Base-by-base conservation (phyloP, 1,139 yeast genomes). In the Geotrichum aggregatum region DNA sequence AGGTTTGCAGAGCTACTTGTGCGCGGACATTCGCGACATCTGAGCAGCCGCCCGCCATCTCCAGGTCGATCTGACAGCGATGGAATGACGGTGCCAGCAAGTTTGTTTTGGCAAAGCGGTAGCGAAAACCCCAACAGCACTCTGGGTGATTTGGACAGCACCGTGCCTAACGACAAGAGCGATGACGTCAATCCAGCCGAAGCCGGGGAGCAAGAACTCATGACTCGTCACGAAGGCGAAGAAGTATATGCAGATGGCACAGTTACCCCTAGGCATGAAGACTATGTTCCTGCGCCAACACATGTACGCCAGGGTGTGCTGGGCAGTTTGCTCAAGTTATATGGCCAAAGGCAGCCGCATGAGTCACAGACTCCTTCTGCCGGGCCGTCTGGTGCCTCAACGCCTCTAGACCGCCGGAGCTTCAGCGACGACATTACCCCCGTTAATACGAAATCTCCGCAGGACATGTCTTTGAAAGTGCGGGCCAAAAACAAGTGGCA, bases 271-370 rank as follows among this genome's bases (percentile, higher is more conserved):
- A 18, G 8, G 33, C 24, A 39, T 33, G 74, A 71, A 39, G 79
- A 76, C 19, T 85, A 78, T 52, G 74, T 86, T 6, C 81, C 87
- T 0, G 89, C 91, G 0, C 95, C 95, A 0, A 72, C 76, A 42
- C 79, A 78, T 50, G 88, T 87, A 5, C 84, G 84, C 58, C 87
- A 88, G 26, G 96, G 96, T 64, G 91, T 88, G 16, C 75, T 88
- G 34, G 86, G 95, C 0, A 80, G 91, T 1, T 72, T 88, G 57
- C 73, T 88, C 57, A 78, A 82, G 59, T 73, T 88, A 52, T 87
- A 87, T 61, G 83, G 79, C 21, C 62, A 63, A 11, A 31, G 31
- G n/a, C 40, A 47, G 4, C 14, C 21, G 10, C 10, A 24, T 3
- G 16, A 38, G 11, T 13, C 21, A 1, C 11, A 16, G 13, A 22